Evolutionary conservation across 169 alveolate genomes (phyloP), one percentile per base, ranked within the genome.

Genomic region (Cryptosporidium canis): DNA sequence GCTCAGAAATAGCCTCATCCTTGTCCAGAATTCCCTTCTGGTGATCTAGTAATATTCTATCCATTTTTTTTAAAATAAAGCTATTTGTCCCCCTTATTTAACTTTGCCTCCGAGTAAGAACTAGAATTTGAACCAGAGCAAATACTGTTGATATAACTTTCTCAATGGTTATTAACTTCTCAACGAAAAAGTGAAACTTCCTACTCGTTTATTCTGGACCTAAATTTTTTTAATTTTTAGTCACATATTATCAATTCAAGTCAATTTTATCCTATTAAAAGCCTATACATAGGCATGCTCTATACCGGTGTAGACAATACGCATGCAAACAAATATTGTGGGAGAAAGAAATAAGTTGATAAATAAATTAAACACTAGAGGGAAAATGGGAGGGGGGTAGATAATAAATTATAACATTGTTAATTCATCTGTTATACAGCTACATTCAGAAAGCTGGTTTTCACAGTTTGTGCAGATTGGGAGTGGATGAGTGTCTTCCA

Each of bases 21-120:
- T 16, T 77, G n/a, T 41, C 58, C 8, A 77, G n/a, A 56, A 43
- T 39, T 11, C 87, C 87, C n/a, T 27, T 43, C 47, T 77, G 87
- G 39, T 24, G 61, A 6, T 61, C 64, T 18, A 29, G 27, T 29
- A 77, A 5, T 39, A 77, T 77, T 24, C 24, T 39, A 2, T 77
- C 87, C 87, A 77, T 77, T 33, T 39, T 6, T 21, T 7, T 3
- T 11, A 5, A 8, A 63, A 4, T 45, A 5, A 1, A 6, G 14
- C 8, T 35, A 29, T 5, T 31, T 11, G 47, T 14, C 31, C 9
- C 29, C 31, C 14, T 18, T 37, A 14, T n/a, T 63, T 35, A 45
- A 45, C 21, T 63, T 35, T 24, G 27, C 27, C 31, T 31, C 44
- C 43, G 31, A 63, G 47, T 63, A 33, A 24, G 18, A 29, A 18